Evolutionary conservation across 768 basidiomycete genomes (phyloP).

Genomic region (Cystofilobasidium bisporidii): DNA sequence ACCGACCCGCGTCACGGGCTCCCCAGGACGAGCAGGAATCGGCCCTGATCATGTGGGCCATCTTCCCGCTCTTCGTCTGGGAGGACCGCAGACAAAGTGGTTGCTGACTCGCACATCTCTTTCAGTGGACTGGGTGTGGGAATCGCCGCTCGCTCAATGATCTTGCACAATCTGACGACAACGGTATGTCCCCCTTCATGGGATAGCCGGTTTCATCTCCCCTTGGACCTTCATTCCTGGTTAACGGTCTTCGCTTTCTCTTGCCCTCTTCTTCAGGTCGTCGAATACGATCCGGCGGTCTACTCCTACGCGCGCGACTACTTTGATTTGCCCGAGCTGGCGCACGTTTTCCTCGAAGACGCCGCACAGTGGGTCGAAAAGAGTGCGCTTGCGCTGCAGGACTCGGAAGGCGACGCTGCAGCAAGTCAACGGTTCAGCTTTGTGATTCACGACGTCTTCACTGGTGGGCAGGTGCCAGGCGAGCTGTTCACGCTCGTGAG

Average conservation of each 20-base stretch:
- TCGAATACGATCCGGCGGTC: conserved; percentile 82
- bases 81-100: no score
- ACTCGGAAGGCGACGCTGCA: conserved; percentile 44
- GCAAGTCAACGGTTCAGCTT: conserved; percentile 31
- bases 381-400: conserved; percentile 38
- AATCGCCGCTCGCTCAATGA: conserved; percentile 65
- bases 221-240: no score
- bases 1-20: background rate
- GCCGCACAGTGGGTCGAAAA: conserved; percentile 59
- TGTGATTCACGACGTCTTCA: conserved; percentile 72
- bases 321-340: conserved; percentile 63
- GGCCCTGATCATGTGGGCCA: conserved; percentile 61
- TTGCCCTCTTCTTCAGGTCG: background rate
- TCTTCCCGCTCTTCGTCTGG: background rate
- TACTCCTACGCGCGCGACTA: conserved; percentile 68
- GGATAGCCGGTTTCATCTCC: no score
- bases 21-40: conserved; percentile 36
- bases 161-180: conserved; percentile 45
- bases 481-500: conserved; percentile 59
- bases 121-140: conserved; percentile 79
- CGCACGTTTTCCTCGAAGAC: conserved; percentile 63
- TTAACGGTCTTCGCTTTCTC: no score
- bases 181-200: conserved; percentile 12
- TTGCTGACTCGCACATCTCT: background rate
- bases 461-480: conserved; percentile 80